phyloP scores from a whole-genome alignment of 1,284 basidiomycete genomes.

The Anthracocystis walkeri region DNA sequence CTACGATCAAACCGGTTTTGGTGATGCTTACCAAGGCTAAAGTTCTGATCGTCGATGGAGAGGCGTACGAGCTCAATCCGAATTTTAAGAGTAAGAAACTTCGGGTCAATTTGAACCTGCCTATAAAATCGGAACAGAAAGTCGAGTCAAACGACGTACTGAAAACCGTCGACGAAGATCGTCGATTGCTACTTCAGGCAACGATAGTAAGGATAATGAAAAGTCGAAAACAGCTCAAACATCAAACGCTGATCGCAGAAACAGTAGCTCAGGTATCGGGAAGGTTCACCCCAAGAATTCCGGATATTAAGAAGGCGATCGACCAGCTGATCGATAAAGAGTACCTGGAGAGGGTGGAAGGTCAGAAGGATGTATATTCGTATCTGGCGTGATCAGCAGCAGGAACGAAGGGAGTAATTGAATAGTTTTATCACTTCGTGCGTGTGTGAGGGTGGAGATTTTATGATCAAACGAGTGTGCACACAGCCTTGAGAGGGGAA shows the following conservation, averaged over 20 bases:
- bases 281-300: slow-evolving; percentile 88
- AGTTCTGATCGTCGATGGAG: slow-evolving; percentile 77
- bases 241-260: slow-evolving; percentile 91
- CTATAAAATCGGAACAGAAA: slow-evolving; percentile 94
- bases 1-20: slow-evolving; percentile 86
- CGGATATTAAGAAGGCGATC: slow-evolving; percentile 90
- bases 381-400: slow-evolving; percentile 46
- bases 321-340: slow-evolving; percentile 96
- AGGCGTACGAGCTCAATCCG: slow-evolving; percentile 81
- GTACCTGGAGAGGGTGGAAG: slow-evolving; percentile 92
- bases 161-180: slow-evolving; percentile 96
- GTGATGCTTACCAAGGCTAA: slow-evolving; percentile 88
- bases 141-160: slow-evolving; percentile 89
- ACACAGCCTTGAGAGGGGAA: too few relatives aligned
- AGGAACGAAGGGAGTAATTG: neutral
- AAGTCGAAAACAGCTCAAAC: slow-evolving; percentile 94
- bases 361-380: slow-evolving; percentile 70
- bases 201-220: slow-evolving; percentile 99
- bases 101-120: slow-evolving; percentile 86
- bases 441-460: too few relatives aligned
- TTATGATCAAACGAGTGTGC: too few relatives aligned
- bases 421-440: neutral
- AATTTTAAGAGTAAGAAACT: slow-evolving; percentile 92
- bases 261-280: slow-evolving; percentile 91
- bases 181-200: slow-evolving; percentile 96